Percentiles rank a stretch among this genome's conserved stretches.
Conservation (phyloP, 1,284 basidiomycete genomes). For the Naganishia sp. region DNA sequence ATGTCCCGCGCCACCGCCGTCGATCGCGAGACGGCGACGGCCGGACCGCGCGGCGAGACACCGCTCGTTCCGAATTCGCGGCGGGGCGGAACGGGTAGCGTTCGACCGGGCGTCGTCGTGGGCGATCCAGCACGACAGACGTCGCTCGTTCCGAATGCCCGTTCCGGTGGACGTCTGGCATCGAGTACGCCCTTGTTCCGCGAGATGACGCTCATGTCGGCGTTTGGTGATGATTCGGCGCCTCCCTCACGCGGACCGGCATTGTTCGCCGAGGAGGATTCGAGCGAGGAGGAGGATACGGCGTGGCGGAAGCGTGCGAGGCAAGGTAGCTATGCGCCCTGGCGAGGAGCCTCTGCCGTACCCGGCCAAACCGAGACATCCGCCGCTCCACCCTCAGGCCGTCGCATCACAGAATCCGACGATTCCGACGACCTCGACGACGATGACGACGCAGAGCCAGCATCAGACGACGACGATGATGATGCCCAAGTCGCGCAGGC, state of each 20-base stretch:
- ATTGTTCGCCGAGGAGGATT: constrained; percentile 25
- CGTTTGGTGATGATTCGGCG: constrained; percentile 5
- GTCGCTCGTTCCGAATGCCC: constrained; percentile 12
- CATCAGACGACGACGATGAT: constrained; percentile 10
- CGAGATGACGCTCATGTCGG: constrained; percentile 32
- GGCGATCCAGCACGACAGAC: background rate
- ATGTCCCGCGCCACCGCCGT: constrained; percentile 30
- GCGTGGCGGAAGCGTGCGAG: constrained; percentile 27
- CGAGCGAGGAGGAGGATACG: constrained; percentile 29
- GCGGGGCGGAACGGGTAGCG: constrained; percentile 30
- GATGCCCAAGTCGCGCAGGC: constrained; percentile 31
- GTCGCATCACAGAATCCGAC: constrained; percentile 1
- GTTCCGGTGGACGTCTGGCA: constrained; percentile 9
- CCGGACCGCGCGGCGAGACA: constrained; percentile 2
- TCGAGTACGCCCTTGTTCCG: constrained; percentile 30
- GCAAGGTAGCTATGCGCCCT: constrained; percentile 29
- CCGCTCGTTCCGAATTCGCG: constrained; percentile 33
- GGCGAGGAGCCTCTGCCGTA: constrained; percentile 18
- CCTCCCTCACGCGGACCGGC: background rate
- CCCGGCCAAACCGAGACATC: background rate
- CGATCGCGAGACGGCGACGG: background rate
- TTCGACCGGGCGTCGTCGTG: background rate
- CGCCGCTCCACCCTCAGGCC: background rate
- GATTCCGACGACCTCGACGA: constrained; percentile 18
- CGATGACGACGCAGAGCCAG: background rate